Evolutionary conservation across 192 early-diverging fungal species (phyloP), one percentile per base, ranked within the genome.

Genomic region (Coemansia reversa): DNA sequence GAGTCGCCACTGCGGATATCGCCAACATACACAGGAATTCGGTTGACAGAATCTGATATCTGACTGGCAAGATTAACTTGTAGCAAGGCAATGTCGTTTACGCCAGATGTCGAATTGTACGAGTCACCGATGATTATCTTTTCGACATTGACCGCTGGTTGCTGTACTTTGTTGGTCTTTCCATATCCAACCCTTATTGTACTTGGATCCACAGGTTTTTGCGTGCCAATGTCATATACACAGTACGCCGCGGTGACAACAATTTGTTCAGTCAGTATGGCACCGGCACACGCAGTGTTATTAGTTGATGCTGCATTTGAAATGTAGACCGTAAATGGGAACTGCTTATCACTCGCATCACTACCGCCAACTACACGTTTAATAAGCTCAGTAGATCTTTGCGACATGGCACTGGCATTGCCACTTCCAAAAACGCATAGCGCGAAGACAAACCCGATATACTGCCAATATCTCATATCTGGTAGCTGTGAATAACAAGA

Each of bases 211-310:
- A 76, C 69, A 4, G 74, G 27, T 29, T 67, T 62, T 2, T 32
- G 42, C 11, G 65, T 58, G 27, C 32, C 47, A 11, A 57, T 12
- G 54, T 72, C 58, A 54, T 72, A 71, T 12, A 77, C 55, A 27
- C 75, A 77, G 30, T 71, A 71, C 11, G 75, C 75, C 25, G 75
- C 54, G 32, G 75, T 77, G 14, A 77, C 68, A 20, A 77, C 53
- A 32, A 77, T 62, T 27, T 77, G 75, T 53, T 77, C 69, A 6
- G 75, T 77, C 30, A 77, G 56, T 32, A 77, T 77, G 16, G 75
- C 75, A 30, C 75, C 75, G 18, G 75, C 75, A 27, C 75, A 77
- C 6, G 56, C 75, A 8, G 69, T 77, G 47, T 70, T 72, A 35
- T 67, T 54, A 50, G 69, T 77, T 47, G 60, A 61, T 9, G 45